Evolutionary conservation across 2,329 filamentous ascomycete species (phyloP).

Genomic region (Fusarium continuum): DNA sequence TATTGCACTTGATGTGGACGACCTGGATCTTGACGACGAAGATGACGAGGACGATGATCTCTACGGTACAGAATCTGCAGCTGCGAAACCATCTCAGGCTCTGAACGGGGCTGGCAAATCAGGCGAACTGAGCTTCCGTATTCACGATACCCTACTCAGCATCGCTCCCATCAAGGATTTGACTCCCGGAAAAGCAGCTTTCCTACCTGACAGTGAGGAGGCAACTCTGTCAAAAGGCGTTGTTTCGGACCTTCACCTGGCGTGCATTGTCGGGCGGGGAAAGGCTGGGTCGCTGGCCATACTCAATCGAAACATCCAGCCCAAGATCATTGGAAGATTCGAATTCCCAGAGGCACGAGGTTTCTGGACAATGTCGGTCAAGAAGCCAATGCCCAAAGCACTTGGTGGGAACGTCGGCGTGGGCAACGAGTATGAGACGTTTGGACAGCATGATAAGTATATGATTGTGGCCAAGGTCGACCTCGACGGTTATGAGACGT

Average conservation of each 20-base stretch:
- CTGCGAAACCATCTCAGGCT: conserved; percentile 59
- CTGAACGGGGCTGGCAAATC: conserved; percentile 57
- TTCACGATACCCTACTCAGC: conserved; percentile 80
- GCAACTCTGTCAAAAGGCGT: conserved; percentile 55
- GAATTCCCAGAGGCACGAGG: conserved; percentile 77
- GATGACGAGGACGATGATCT: conserved; percentile 71
- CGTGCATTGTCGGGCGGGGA: conserved; percentile 70
- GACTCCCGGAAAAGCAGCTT: conserved; percentile 69
- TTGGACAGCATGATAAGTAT: conserved; percentile 77
- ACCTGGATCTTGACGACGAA: conserved; percentile 66
- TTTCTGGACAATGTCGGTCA: conserved; percentile 82
- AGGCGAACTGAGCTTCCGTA: conserved; percentile 75
- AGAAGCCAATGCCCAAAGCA: conserved; percentile 71
- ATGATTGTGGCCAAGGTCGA: conserved; percentile 83
- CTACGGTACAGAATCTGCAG: conserved; percentile 71
- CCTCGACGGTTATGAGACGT: conserved; percentile 75
- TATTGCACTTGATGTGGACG: conserved; percentile 60
- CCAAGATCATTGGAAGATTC: conserved; percentile 74
- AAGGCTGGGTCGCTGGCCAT: conserved; percentile 75
- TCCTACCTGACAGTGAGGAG: conserved; percentile 56
- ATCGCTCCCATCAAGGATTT: conserved; percentile 83
- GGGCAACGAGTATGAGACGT: conserved; percentile 64
- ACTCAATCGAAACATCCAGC: conserved; percentile 80
- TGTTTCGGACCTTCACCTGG: conserved; percentile 66
- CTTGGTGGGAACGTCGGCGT: conserved; percentile 61